phyloP scores from a whole-genome alignment of 768 basidiomycete genomes.

The Macrolepiota albuminosa region DNA sequence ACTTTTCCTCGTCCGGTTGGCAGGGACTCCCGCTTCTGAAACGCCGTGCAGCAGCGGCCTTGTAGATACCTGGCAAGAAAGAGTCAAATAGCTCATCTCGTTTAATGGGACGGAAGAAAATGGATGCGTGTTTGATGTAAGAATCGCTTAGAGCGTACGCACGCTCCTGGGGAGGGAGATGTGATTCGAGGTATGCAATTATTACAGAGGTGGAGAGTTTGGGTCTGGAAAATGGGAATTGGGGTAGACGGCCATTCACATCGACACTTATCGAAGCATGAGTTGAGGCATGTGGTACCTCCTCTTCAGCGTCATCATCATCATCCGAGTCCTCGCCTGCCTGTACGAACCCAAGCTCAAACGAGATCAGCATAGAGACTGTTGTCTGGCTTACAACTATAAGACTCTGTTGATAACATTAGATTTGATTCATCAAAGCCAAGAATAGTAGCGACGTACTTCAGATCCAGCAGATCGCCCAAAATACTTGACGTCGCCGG shows the following conservation, averaged over 20 bases:
- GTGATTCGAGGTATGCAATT: slow-evolving; percentile 31
- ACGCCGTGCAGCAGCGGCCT: slow-evolving; percentile 14
- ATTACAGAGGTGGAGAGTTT: slow-evolving; percentile 23
- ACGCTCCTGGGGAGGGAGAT: slow-evolving; percentile 41
- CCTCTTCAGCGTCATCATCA: slow-evolving; percentile 22
- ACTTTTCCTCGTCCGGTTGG: not conserved
- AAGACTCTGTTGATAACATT: slow-evolving; percentile 27
- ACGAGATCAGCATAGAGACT: not conserved
- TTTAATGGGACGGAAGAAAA: slow-evolving; percentile 48
- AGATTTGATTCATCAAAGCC: not conserved
- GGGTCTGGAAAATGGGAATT: slow-evolving; percentile 36
- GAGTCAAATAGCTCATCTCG: slow-evolving; percentile 39
- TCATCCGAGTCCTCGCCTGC: slow-evolving; percentile 25
- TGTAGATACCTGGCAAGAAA: slow-evolving; percentile 36
- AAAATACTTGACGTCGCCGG: slow-evolving; percentile 60
- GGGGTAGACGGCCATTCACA: slow-evolving; percentile 31
- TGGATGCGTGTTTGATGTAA: slow-evolving; percentile 41
- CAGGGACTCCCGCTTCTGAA: slow-evolving; percentile 12
- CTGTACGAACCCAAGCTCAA: slow-evolving; percentile 11
- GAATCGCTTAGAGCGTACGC: slow-evolving; percentile 35
- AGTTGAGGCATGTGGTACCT: slow-evolving; percentile 1
- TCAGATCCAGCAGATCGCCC: slow-evolving; percentile 64
- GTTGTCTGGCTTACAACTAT: slow-evolving; percentile 29
- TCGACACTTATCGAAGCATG: slow-evolving; percentile 21
- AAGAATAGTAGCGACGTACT: slow-evolving; percentile 22